These are phyloP conservation scores for Chlamydomonas sphaeroides DNA, from an alignment of 139 green algal species.

Conservation along the genomic window DNA sequence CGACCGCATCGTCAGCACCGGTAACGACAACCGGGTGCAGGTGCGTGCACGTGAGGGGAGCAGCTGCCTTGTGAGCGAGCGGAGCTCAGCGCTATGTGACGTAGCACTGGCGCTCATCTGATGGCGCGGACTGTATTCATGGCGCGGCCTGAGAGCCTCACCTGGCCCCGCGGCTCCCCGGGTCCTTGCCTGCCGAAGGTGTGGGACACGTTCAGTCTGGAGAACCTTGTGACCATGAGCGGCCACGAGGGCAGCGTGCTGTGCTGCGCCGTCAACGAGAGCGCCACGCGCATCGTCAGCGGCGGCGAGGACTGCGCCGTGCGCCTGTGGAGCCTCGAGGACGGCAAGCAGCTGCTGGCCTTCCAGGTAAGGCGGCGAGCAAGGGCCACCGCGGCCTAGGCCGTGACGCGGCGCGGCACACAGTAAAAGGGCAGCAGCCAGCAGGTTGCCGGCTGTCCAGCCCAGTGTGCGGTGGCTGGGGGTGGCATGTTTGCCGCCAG, in stretches of 20 bases:
- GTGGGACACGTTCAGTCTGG: slow-evolving; percentile 54
- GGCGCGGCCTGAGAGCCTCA: too few species aligned
- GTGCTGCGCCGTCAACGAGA: slow-evolving; percentile 54
- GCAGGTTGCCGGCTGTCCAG: too few species aligned
- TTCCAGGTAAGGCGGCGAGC: too few species aligned
- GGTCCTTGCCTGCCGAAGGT: slow-evolving; percentile 14
- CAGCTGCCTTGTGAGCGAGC: too few species aligned
- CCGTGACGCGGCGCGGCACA: too few species aligned
- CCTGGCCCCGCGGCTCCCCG: too few species aligned
- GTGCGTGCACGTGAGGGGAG: slow-evolving; percentile 29
- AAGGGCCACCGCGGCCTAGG: neutral
- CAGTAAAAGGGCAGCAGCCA: too few species aligned
- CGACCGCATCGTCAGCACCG: slow-evolving; percentile 50
- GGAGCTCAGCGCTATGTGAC: too few species aligned
- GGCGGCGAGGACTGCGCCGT: slow-evolving; percentile 58
- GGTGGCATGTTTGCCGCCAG: too few species aligned
- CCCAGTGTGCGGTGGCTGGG: too few species aligned
- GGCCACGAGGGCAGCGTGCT: slow-evolving; percentile 59
- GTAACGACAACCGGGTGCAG: slow-evolving; percentile 34
- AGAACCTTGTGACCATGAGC: slow-evolving; percentile 48
- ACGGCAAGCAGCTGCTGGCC: slow-evolving; percentile 53
- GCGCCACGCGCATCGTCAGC: slow-evolving; percentile 37
- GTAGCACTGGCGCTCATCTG: too few species aligned
- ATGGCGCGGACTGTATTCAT: too few species aligned
- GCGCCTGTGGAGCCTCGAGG: slow-evolving; percentile 53